A percentile compares a stretch with the other conserved stretches of the same genome.
Evolutionary conservation across 2,329 filamentous ascomycete species (phyloP).

Genomic region (Fusarium subglutinans): DNA sequence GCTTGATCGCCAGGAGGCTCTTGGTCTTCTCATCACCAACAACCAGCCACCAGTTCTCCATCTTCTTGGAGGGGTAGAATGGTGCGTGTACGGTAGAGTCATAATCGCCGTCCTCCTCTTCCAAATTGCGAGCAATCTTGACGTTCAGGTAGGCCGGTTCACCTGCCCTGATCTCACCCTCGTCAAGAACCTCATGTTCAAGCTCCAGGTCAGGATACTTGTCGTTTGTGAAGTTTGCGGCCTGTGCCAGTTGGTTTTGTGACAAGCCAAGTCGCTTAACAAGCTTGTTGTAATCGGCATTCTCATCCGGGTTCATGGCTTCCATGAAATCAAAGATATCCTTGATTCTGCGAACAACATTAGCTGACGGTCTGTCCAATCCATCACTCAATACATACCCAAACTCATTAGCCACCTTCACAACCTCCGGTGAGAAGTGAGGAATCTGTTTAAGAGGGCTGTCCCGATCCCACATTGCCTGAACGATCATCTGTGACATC

Average conservation of each 20-base stretch:
- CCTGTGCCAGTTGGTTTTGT: constrained; percentile 84
- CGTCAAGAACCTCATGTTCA: constrained; percentile 85
- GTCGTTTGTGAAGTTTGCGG: constrained; percentile 94
- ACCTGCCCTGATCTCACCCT: constrained; percentile 81
- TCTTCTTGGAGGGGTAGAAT: constrained; percentile 91
- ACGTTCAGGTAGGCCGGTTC: constrained; percentile 85
- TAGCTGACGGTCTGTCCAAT: constrained; percentile 40
- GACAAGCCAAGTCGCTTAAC: constrained; percentile 81
- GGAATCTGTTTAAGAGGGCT: constrained; percentile 97
- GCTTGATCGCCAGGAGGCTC: constrained; percentile 90
- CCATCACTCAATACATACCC: constrained; percentile 61
- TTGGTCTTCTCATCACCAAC: constrained; percentile 92
- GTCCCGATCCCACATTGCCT: constrained; percentile 99
- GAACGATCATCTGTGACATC: constrained; percentile 98
- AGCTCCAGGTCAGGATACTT: constrained; percentile 96
- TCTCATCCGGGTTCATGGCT: constrained; percentile 95
- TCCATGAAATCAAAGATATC: constrained; percentile 99
- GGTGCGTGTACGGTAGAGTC: constrained; percentile 91
- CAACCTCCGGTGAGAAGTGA: constrained; percentile 85
- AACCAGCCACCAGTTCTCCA: constrained; percentile 98
- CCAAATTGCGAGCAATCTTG: constrained; percentile 83
- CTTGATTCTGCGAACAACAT: constrained; percentile 70
- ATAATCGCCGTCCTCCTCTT: constrained; percentile 68
- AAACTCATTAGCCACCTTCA: constrained; percentile 83
- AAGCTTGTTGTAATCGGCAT: constrained; percentile 79